Evolutionary conservation across 2,329 filamentous ascomycete species (phyloP), one percentile per base, ranked within the genome.

Genomic region (Colletotrichum incanum): DNA sequence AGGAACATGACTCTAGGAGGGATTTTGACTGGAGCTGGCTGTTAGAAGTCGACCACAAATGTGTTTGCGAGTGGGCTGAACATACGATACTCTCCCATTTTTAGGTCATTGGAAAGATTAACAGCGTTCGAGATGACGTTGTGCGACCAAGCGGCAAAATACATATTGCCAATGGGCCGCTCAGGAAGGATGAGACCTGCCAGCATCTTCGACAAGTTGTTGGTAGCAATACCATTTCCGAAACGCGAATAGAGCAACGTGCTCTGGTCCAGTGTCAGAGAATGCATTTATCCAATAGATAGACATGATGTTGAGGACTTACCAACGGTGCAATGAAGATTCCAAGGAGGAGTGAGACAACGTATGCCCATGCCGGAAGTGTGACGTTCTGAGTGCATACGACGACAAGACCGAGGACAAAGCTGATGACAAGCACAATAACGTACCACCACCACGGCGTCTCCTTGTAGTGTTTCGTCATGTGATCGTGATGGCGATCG

Each of bases 61-160:
- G 1, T 4, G 7, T 0, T 3, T 7, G 37, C 12, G 3, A 20
- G 12, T 1, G 18, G n/a, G 34, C 4, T 0, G 20, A 4, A 80
- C 84, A 63, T 79, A 87, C 86, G 83, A 62, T 90, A 90, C 80
- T 90, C 86, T 26, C 88, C 89, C 82, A 90, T 84, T 79, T 90
- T 90, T 31, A 90, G 77, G 73, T 89, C 87, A 58, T 84, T 86
- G 47, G 82, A 86, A 8, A 90, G 79, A 65, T 80, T 86, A 55
- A 90, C 85, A 0, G 83, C 80, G 61, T 87, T 87, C 2, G 67
- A 16, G 60, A 90, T 89, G 60, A 90, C 86, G 47, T 86, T 88
- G 78, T 90, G 88, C 1, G 87, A 90, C 87, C 87, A 90, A 14
- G 85, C 85, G 9, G 88, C 86, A 76, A 89, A 89, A 77, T 89